phyloP scores from a whole-genome alignment of 2,329 filamentous ascomycete genomes.

The Diaporthe batatas region DNA sequence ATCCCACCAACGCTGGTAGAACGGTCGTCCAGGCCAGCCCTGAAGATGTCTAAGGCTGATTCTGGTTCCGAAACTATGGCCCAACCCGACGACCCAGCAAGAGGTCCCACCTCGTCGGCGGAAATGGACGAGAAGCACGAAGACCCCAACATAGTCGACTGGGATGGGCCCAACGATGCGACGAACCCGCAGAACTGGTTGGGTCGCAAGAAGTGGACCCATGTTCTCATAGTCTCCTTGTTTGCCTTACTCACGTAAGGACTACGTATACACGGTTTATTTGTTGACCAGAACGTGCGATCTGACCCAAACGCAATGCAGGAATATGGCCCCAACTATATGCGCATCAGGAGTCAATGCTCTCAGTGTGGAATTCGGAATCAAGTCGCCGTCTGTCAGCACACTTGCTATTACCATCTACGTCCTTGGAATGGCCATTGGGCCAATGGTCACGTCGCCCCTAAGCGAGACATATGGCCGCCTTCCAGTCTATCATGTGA shows the following conservation, averaged over 20 bases:
- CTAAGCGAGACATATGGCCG: slow-evolving; percentile 63
- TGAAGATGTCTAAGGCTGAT: no score
- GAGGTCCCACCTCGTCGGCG: no score
- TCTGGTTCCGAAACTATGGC: no score
- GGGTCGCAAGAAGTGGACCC: slow-evolving; percentile 51
- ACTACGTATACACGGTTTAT: no score
- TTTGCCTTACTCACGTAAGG: slow-evolving; percentile 55
- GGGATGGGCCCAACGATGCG: slow-evolving; percentile 70
- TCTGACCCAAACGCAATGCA: no score
- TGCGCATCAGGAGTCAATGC: slow-evolving; percentile 8
- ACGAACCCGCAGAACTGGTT: slow-evolving; percentile 74
- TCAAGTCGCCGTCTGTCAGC: slow-evolving; percentile 57
- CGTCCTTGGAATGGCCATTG: slow-evolving; percentile 66
- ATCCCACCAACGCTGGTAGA: no score
- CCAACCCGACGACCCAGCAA: no score
- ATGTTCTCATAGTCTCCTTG: slow-evolving; percentile 53
- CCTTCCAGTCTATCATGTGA: slow-evolving; percentile 51
- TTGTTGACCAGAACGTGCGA: no score
- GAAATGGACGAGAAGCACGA: not conserved
- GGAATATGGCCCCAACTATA: slow-evolving; percentile 30
- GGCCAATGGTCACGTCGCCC: slow-evolving; percentile 62
- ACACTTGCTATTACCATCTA: slow-evolving; percentile 70
- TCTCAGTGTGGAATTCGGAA: slow-evolving; percentile 64
- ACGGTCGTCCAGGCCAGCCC: no score
- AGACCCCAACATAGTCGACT: slow-evolving; percentile 55